A percentile compares a stretch with the other conserved stretches of the same genome.
These are phyloP conservation scores for Iris pallida DNA, from an alignment of 116 monocot genomes.

Conservation along the genomic window DNA sequence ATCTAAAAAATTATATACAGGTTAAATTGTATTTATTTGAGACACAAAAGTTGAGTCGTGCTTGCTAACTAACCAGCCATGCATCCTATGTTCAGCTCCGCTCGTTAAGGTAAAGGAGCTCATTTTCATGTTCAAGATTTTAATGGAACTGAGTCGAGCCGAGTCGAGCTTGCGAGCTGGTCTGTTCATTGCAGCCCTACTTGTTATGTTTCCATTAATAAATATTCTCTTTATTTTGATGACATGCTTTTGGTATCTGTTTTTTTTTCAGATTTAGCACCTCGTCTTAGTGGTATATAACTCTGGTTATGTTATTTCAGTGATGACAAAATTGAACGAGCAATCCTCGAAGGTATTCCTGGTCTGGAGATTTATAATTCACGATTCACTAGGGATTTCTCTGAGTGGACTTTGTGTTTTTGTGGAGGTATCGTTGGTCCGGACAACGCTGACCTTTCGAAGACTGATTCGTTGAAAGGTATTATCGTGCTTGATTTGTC, in stretches of 20 bases:
- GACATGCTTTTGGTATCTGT: neutral
- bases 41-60: too few species aligned
- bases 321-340: slow-evolving; percentile 39
- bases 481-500: slow-evolving; percentile 76
- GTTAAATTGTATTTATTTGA: too few species aligned
- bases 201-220: neutral
- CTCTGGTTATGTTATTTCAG: slow-evolving; percentile 22
- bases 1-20: too few species aligned
- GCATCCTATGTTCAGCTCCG: too few species aligned
- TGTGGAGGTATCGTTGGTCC: slow-evolving; percentile 60
- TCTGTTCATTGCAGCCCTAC: too few species aligned
- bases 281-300: slow-evolving; percentile 2
- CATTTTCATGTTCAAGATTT: too few species aligned
- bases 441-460: slow-evolving; percentile 45
- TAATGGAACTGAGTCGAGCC: too few species aligned
- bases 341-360: slow-evolving; percentile 45
- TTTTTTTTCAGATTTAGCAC: slow-evolving; percentile 9
- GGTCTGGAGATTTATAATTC: slow-evolving; percentile 85
- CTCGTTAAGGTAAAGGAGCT: too few species aligned
- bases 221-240: neutral
- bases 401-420: slow-evolving; percentile 83
- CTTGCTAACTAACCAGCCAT: too few species aligned
- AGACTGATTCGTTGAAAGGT: slow-evolving; percentile 26
- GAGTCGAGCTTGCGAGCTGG: too few species aligned
- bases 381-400: slow-evolving; percentile 52